Evolutionary conservation across 2,329 filamentous ascomycete genomes (phyloP), one percentile per base, ranked within the genome.

Genomic region (Paracoccidioides lutzii): DNA sequence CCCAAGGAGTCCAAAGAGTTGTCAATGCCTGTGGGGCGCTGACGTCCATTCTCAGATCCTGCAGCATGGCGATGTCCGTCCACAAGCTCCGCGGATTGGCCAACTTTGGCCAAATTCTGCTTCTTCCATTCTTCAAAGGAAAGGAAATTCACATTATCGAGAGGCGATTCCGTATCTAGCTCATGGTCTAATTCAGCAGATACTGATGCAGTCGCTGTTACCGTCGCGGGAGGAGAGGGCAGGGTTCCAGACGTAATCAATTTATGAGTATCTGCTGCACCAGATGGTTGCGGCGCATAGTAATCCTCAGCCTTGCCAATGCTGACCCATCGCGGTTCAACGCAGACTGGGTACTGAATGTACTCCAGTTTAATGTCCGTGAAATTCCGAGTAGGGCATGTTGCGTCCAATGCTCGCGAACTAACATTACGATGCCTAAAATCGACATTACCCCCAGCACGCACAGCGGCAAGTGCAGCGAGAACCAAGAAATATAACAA

Each of bases 41-140:
- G 77, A 45, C 78, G 76, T 52, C 74, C 74, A 46, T 75, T 75
- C 45, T 78, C 76, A 28, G 68, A 67, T 33, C 66, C 72, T 65
- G 68, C 73, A 60, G 66, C 74, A 65, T 67, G 80, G 71, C 74
- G 58, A 68, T 65, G 77, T 61, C 76, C 81, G 67, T 74, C 87
- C 66, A 79, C 78, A 70, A 79, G 83, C 71, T 79, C 88, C 61
- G 73, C 87, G 66, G 75, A 89, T 66, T 96, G 91, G 10, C 89
- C 91, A 3, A 82, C 85, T 66, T 89, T 88, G 53, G 85, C 87
- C 15, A 97, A 75, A 73, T 95, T 95, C 76, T 90, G 87, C 65
- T 86, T 88, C 73, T 95, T 97, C 93, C 93, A 98, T 65, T 97
- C 91, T 68, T 97, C 93, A 64, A 98, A 98, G 0, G 93, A 96